phyloP scores from a whole-genome alignment of 805 yeast species.

The Candida schatavii region DNA sequence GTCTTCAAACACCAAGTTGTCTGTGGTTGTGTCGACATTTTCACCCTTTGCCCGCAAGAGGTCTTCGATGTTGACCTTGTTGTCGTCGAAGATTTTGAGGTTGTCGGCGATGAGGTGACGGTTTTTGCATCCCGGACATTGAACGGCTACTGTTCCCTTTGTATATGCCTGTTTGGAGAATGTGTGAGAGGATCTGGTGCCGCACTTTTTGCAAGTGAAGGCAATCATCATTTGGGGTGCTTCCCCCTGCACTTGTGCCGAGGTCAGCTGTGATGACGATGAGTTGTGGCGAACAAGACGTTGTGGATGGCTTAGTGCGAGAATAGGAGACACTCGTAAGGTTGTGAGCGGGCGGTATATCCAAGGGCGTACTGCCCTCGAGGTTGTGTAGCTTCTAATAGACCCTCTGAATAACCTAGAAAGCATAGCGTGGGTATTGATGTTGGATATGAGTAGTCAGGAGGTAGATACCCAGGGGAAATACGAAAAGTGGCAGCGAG shows the following conservation, averaged over 20 bases:
- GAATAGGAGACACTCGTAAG: no score
- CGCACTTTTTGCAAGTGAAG: conserved; percentile 88
- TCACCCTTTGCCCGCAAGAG: conserved; percentile 76
- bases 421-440: no score
- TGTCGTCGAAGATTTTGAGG: conserved; percentile 71
- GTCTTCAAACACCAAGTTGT: conserved; percentile 69
- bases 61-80: conserved; percentile 73
- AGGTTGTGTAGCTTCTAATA: no score
- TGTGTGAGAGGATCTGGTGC: conserved; percentile 80
- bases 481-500: no score
- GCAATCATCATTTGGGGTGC: conserved; percentile 83
- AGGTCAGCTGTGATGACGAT: not conserved
- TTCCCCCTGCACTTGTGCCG: conserved; percentile 49
- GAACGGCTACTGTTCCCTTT: conserved; percentile 80
- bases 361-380: no score
- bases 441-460: no score
- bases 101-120: conserved; percentile 87
- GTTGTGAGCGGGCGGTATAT: no score
- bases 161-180: conserved; percentile 91
- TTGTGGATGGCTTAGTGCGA: no score
- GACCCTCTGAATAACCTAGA: no score
- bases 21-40: conserved; percentile 56
- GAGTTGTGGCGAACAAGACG: conserved; percentile 1
- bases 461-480: no score
- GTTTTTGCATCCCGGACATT: conserved; percentile 87